Evolutionary conservation across 495 filamentous ascomycete genomes (phyloP), one percentile per base, ranked within the genome.

Genomic region (Oidiodendron maius): DNA sequence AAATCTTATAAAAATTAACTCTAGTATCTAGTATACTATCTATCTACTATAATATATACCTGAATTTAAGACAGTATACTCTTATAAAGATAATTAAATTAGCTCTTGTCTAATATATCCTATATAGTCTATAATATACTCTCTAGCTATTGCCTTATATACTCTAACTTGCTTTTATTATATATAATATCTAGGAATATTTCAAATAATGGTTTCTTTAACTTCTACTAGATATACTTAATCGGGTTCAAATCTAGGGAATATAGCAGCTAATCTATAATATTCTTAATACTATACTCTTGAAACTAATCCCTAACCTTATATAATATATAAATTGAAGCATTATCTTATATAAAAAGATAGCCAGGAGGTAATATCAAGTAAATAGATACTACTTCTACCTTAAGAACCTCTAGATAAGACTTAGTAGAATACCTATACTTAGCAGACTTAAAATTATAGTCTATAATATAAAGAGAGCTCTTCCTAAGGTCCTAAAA

Each of bases 201-300:
- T 40, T 56, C 44, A 53, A 59, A 49, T 18, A 56, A 59, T 17
- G 11, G 40, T 20, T 32, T 50, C 44, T 53, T 48, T 56, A 13
- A 41, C 48, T 24, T 38, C 26, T 39, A 41, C 56, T 41, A 59
- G 15, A 52, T 26, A 30, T 59, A 48, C 35, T 59, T 48, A 34
- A 59, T 56, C 6, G 39, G 56, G 40, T 59, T 59, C 18, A 57
- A 40, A 53, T 60, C 54, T 17, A 46, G 48, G 10, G 42, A 52
- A 38, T 50, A 50, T n/a, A 44, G 46, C 24, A 47, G 51, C 51
- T 43, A 61, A 44, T 51, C 40, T 35, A 38, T 28, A n/a, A n/a
- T 20, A 53, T 11, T n/a, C 10, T 36, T 42, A 59, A 54, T 1
- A n/a, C 47, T 6, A 32, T 39, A 37, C n/a, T 51, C 30, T 16